Evolutionary conservation across 257 asterid genomes (phyloP).

Genomic region (Solanum microdontum): DNA sequence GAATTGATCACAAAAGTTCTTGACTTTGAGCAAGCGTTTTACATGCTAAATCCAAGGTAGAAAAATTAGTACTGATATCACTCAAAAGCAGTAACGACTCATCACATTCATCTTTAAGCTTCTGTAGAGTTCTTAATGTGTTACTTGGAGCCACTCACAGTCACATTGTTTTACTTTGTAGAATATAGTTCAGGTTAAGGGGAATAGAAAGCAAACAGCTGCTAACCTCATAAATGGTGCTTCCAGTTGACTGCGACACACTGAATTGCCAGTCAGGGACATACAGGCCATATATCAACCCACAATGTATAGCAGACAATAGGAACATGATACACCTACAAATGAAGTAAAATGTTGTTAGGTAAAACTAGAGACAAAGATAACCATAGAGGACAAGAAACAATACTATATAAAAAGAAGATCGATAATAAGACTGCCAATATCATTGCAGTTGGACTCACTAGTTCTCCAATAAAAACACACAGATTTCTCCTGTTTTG

Average conservation of each 20-base stretch:
- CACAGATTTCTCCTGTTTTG: background rate
- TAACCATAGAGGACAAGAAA: background rate
- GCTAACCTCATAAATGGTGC: slow-evolving; percentile 36
- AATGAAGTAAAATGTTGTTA: background rate
- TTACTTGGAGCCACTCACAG: background rate
- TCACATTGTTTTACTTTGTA: background rate
- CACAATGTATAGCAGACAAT: slow-evolving; percentile 40
- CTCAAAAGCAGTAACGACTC: background rate
- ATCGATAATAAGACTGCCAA: background rate
- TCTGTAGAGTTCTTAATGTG: background rate
- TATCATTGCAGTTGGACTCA: background rate
- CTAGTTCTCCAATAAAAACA: background rate
- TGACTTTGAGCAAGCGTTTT: background rate
- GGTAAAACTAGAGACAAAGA: background rate
- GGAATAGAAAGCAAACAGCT: background rate
- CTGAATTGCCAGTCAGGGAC: slow-evolving; percentile 70
- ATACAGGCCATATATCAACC: slow-evolving; percentile 53
- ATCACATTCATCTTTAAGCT: background rate
- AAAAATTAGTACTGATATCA: background rate
- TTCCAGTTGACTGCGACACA: slow-evolving; percentile 20
- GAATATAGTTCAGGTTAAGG: background rate
- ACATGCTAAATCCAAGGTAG: background rate
- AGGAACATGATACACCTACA: slow-evolving; percentile 42
- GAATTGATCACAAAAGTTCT: background rate
- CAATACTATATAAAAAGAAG: background rate